Evolutionary conservation across 2,329 filamentous ascomycete genomes (phyloP), one percentile per base, ranked within the genome.

Genomic region (Thielaviopsis cerberus): DNA sequence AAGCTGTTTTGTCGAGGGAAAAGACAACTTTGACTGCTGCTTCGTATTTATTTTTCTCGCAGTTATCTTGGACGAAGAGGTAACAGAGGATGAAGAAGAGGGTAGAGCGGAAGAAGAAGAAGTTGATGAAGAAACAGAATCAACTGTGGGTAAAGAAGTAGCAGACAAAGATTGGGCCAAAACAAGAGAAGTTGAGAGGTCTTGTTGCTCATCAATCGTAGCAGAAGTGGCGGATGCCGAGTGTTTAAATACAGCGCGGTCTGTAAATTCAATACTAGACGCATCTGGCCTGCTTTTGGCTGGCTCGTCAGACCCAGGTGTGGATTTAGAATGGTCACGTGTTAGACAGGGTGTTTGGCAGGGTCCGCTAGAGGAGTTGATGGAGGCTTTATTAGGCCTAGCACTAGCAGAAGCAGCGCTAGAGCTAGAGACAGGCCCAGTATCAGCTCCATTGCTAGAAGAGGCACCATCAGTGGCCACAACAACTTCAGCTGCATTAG

Each of bases 11-110:
- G 53, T 55, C 26, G 53, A 55, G 23, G 59, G 37, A 51, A 61
- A 61, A 15, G 20, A 17, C 26, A 61, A 27, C 55, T 58, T 48
- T 20, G 59, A 30, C 53, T 61, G 59, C 51, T 61, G 41, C 41
- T 61, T 15, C 23, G 17, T 24, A 23, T 58, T 25, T 20, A 13
- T 23, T 20, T 20, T 55, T 50, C 41, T 25, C 51, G 15, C 34
- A 2, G 2, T 41, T 4, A 17, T 41, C 13, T 41, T 41, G 34
- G 41, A 10, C 20, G 41, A 20, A 48, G 41, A 45, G 17, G 27
- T n/a, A 22, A 41, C 6, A 30, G 30, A 22, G 20, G 27, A 27
- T 5, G 45, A 3, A 26, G 17, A 15, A 51, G 57, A 11, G 8
- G 13, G 13, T 11, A 34, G 10, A 34, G 27, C 37, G n/a, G 24